Conservation (phyloP, 2,329 filamentous ascomycete species). For the Dryadomyces sulphureus region DNA sequence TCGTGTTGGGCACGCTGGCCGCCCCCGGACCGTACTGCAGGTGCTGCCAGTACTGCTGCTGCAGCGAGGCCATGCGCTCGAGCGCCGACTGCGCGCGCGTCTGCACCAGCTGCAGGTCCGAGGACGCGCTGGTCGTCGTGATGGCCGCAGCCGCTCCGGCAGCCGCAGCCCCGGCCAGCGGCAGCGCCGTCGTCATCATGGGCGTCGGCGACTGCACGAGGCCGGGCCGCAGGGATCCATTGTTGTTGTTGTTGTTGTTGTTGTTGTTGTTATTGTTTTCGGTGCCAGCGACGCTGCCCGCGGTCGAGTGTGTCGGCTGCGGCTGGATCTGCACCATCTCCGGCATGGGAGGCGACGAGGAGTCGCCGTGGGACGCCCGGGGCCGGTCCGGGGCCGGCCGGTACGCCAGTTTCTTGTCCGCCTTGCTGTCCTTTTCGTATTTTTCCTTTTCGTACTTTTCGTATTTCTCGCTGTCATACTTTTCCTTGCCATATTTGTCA, state of each 20-base stretch:
- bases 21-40: constrained; percentile 12
- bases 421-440: no score
- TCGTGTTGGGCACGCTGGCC: constrained; percentile 15
- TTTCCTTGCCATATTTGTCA: no score
- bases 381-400: background rate
- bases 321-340: constrained; percentile 10
- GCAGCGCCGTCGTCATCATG: constrained; percentile 3
- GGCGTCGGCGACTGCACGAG: constrained; percentile 11
- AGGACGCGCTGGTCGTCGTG: constrained; percentile 3
- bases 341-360: background rate
- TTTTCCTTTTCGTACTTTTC: no score
- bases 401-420: constrained; percentile 1
- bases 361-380: background rate
- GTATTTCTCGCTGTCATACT: no score
- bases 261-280: no score
- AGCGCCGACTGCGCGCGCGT: constrained; percentile 17
- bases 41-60: constrained; percentile 14
- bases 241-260: background rate
- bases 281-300: constrained; percentile 8
- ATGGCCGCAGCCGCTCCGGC: constrained; percentile 4
- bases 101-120: constrained; percentile 12
- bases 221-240: background rate
- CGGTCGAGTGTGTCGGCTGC: constrained; percentile 10
- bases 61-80: constrained; percentile 19
- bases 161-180: background rate